phyloP scores from a whole-genome alignment of 805 yeast genomes.

The Debaryomyces prosopidis region DNA sequence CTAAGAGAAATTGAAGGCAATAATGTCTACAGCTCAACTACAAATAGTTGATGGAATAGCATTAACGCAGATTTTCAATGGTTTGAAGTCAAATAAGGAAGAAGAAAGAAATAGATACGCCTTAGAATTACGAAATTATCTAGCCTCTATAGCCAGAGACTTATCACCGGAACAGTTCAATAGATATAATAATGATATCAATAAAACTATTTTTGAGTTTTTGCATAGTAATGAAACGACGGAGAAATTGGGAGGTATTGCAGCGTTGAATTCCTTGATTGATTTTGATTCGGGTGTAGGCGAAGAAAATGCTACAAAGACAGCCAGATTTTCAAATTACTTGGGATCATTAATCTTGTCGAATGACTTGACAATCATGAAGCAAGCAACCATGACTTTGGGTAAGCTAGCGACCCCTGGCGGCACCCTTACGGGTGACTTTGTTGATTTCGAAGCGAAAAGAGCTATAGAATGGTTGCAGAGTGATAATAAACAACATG shows the following conservation, averaged over 20 bases:
- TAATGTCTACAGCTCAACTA: constrained; percentile 26
- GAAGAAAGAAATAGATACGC: constrained; percentile 58
- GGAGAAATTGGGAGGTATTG: constrained; percentile 85
- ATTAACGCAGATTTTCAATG: constrained; percentile 52
- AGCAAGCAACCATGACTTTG: constrained; percentile 79
- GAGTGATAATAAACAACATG: constrained; percentile 71
- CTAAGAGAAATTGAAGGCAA: not conserved
- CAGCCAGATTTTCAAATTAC: constrained; percentile 89
- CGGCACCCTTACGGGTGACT: constrained; percentile 84
- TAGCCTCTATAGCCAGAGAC: constrained; percentile 76
- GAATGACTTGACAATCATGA: constrained; percentile 81
- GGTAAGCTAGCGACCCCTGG: constrained; percentile 91
- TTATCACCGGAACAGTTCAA: constrained; percentile 78
- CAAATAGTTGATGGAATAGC: constrained; percentile 50
- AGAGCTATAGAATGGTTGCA: constrained; percentile 89
- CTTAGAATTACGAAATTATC: constrained; percentile 64
- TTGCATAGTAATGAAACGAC: constrained; percentile 70
- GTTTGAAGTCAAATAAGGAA: constrained; percentile 45
- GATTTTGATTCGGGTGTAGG: constrained; percentile 75
- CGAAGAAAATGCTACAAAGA: constrained; percentile 83
- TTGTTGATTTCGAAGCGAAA: constrained; percentile 90
- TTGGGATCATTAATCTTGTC: constrained; percentile 77
- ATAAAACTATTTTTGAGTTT: constrained; percentile 82
- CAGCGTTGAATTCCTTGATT: constrained; percentile 85
- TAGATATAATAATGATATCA: constrained; percentile 79